Evolutionary conservation across 1,139 yeast species (phyloP).

Genomic region (Hemisphaericaspora xylanilytica): DNA sequence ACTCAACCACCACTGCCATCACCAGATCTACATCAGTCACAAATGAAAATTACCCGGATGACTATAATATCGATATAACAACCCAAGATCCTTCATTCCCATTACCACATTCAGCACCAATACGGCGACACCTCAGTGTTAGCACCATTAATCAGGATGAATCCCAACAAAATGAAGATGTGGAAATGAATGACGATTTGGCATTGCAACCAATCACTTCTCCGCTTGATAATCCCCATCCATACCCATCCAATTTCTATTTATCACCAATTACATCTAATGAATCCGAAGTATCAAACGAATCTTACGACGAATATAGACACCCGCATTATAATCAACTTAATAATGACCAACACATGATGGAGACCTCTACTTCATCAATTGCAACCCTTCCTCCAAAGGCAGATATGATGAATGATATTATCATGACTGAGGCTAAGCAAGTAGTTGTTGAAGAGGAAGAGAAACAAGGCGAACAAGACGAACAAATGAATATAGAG

Average conservation of each 20-base stretch:
- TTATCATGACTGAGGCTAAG: not conserved
- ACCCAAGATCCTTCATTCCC: not conserved
- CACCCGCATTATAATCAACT: not conserved
- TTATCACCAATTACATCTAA: conserved; percentile 39
- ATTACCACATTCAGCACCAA: not conserved
- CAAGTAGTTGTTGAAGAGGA: conserved; percentile 1
- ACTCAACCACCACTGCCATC: not conserved
- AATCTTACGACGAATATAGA: conserved; percentile 4
- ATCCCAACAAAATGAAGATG: not conserved
- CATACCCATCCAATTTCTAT: conserved; percentile 25
- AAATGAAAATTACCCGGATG: not conserved
- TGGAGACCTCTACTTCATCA: conserved; percentile 3
- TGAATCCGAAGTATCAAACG: conserved; percentile 20
- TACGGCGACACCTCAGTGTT: not conserved
- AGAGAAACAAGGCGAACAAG: conserved; percentile 2
- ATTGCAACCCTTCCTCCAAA: conserved; percentile 3
- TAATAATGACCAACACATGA: not conserved
- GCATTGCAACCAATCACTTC: conserved; percentile 15
- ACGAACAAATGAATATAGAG: too few relatives aligned
- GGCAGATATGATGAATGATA: not conserved
- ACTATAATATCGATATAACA: not conserved
- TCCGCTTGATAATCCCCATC: conserved; percentile 13
- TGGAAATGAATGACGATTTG: conserved; percentile 5
- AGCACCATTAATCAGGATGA: not conserved
- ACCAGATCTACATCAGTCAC: too few relatives aligned